These are phyloP conservation scores for Lentinula lateritia DNA, from an alignment of 768 basidiomycete species.

Conservation along the genomic window DNA sequence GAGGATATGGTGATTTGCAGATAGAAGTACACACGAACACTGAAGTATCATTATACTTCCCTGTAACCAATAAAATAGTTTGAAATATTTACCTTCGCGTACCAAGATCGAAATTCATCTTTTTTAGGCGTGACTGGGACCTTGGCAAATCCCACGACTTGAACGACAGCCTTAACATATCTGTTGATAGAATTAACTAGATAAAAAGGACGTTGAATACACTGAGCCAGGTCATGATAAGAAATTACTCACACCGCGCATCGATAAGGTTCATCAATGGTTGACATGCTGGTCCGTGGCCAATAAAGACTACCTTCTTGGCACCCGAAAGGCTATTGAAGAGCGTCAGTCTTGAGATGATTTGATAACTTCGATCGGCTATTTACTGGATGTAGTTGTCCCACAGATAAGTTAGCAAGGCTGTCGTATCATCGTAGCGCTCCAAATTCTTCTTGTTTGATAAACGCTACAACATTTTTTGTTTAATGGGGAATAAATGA, in stretches of 20 bases:
- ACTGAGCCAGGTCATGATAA: not conserved
- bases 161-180: constrained; percentile 66
- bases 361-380: not conserved
- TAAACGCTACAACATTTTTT: constrained; percentile 23
- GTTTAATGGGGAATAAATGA: not conserved
- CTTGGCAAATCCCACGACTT: constrained; percentile 66
- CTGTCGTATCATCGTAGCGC: not conserved
- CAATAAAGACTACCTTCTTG: constrained; percentile 72
- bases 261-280: constrained; percentile 72
- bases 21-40: constrained; percentile 71
- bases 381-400: constrained; percentile 92
- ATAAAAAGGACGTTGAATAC: not conserved
- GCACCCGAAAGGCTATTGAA: constrained; percentile 62
- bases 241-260: constrained; percentile 48
- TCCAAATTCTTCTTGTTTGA: not conserved
- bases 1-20: constrained; percentile 52
- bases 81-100: constrained; percentile 46
- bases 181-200: constrained; percentile 51
- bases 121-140: constrained; percentile 51
- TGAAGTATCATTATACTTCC: constrained; percentile 22
- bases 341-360: constrained; percentile 1
- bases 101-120: constrained; percentile 65
- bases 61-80: not conserved
- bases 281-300: constrained; percentile 81
- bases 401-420: constrained; percentile 74